These are phyloP conservation scores for Nigrospora osmanthi DNA, from an alignment of 2,329 filamentous ascomycete species.

Conservation along the genomic window DNA sequence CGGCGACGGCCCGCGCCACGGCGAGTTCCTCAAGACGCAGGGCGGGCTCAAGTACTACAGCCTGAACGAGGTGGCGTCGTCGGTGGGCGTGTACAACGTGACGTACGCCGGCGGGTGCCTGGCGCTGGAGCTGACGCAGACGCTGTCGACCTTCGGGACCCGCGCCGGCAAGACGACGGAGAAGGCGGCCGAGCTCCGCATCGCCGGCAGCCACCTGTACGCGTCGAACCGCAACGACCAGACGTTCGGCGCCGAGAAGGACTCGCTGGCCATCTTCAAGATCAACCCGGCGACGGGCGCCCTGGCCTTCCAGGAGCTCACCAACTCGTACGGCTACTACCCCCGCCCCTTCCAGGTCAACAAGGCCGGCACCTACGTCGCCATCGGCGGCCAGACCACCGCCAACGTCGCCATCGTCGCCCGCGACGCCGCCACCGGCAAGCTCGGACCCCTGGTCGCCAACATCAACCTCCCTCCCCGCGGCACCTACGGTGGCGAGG, in stretches of 20 bases:
- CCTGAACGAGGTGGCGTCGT: slow-evolving; percentile 42
- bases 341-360: slow-evolving; percentile 4
- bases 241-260: slow-evolving; percentile 3
- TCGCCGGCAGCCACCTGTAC: slow-evolving; percentile 28
- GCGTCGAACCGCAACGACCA: slow-evolving; percentile 4
- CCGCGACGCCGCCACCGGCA: slow-evolving; percentile 3
- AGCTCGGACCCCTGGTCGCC: slow-evolving; percentile 2
- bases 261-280: slow-evolving; percentile 2
- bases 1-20: slow-evolving; percentile 46
- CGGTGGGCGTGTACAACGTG: slow-evolving; percentile 40
- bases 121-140: slow-evolving; percentile 34
- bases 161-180: slow-evolving; percentile 32
- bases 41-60: slow-evolving; percentile 25
- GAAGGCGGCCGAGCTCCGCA: slow-evolving; percentile 47
- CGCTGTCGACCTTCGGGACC: slow-evolving; percentile 34
- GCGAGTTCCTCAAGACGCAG: slow-evolving; percentile 36
- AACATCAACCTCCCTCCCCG: slow-evolving; percentile 4
- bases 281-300: background rate
- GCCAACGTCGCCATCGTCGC: slow-evolving; percentile 4
- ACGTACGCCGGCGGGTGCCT: slow-evolving; percentile 36
- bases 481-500: slow-evolving; percentile 5
- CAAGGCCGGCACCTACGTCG: slow-evolving; percentile 2
- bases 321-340: slow-evolving; percentile 1
- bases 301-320: slow-evolving; percentile 1
- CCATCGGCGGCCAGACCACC: slow-evolving; percentile 5